Evolutionary conservation across 139 green algal genomes (phyloP).

Genomic region (Auxenochlorella protothecoides): DNA sequence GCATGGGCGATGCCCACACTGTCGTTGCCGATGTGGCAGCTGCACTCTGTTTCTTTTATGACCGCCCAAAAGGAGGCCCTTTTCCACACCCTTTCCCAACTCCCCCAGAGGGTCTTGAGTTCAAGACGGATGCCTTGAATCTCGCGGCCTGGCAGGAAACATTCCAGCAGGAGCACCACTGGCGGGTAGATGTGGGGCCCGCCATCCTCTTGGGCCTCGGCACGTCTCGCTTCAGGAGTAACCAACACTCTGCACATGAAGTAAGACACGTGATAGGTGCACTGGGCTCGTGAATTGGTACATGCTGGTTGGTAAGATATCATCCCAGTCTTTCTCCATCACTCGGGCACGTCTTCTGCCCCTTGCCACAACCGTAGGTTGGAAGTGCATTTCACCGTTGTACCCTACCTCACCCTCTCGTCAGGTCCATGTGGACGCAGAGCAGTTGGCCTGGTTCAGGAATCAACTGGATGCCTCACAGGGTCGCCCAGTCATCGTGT

Average conservation of each 20-base stretch:
- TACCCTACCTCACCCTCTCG: neutral
- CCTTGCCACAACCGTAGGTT: neutral
- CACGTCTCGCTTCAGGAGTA: slow-evolving; percentile 46
- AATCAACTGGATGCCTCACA: slow-evolving; percentile 20
- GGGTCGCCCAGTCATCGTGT: slow-evolving; percentile 48
- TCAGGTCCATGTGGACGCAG: slow-evolving; percentile 63
- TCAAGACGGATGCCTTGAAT: slow-evolving; percentile 65
- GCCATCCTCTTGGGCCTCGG: slow-evolving; percentile 55
- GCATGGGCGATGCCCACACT: neutral
- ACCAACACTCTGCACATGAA: slow-evolving; percentile 2
- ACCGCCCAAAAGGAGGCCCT: too few relatives aligned
- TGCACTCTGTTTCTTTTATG: neutral
- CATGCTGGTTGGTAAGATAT: too few relatives aligned
- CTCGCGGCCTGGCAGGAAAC: slow-evolving; percentile 47
- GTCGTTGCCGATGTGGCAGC: neutral
- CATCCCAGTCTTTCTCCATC: too few relatives aligned
- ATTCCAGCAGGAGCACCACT: slow-evolving; percentile 56
- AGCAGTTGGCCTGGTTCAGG: slow-evolving; percentile 63
- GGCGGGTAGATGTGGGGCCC: slow-evolving; percentile 44
- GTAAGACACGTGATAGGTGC: too few relatives aligned
- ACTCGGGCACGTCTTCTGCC: neutral
- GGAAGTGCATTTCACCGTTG: neutral
- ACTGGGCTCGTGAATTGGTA: too few relatives aligned
- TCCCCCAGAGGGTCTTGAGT: slow-evolving; percentile 48
- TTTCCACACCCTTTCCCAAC: neutral